These are phyloP conservation scores for Hermanozyma aechmeae DNA, from an alignment of 805 yeast genomes.

Conservation along the genomic window DNA sequence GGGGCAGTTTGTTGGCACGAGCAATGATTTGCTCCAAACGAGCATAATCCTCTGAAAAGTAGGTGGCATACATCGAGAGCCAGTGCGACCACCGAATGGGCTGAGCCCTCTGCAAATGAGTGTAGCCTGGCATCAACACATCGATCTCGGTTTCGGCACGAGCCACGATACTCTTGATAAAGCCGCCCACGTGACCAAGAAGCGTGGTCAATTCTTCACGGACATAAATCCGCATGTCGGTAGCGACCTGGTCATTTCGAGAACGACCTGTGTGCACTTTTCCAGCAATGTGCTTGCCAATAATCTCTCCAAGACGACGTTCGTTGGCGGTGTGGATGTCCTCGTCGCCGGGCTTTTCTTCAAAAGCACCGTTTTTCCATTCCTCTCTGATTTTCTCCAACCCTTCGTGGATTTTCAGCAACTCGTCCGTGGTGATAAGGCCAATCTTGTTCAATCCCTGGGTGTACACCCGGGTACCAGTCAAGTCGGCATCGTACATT, in stretches of 20 bases:
- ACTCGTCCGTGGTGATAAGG: constrained; percentile 62
- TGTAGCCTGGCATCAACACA: constrained; percentile 96
- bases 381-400: constrained; percentile 62
- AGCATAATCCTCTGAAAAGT: constrained; percentile 82
- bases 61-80: constrained; percentile 91
- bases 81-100: constrained; percentile 99
- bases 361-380: constrained; percentile 67
- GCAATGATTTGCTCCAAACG: constrained; percentile 72
- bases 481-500: constrained; percentile 91
- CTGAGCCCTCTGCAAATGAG: constrained; percentile 97
- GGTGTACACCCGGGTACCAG: constrained; percentile 91
- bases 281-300: constrained; percentile 90
- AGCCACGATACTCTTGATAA: constrained; percentile 56
- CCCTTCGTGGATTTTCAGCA: constrained; percentile 76
- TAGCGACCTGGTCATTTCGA: constrained; percentile 97
- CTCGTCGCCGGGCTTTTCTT: constrained; percentile 83
- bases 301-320: constrained; percentile 92
- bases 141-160: constrained; percentile 85
- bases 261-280: constrained; percentile 99
- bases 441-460: constrained; percentile 75
- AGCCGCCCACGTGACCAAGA: constrained; percentile 43
- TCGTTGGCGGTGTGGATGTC: constrained; percentile 99
- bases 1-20: constrained; percentile 81
- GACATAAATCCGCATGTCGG: constrained; percentile 95
- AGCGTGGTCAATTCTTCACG: constrained; percentile 67